Base-by-base conservation (phyloP, 306 rosid species). In the Inga laurina region DNA sequence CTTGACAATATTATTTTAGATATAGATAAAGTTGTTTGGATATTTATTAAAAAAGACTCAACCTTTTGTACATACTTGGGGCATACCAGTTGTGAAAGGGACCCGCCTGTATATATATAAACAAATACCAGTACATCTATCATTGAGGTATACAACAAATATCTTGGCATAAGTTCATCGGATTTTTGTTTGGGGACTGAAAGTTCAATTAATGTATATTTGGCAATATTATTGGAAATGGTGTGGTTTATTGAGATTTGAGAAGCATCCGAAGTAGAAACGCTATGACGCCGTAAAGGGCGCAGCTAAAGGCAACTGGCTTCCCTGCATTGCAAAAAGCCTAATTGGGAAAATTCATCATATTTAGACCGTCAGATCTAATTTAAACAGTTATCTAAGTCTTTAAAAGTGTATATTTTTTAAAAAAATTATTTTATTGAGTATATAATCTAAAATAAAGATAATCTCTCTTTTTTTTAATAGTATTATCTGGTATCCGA, bases 291-390 rank as follows among this genome's bases (percentile, higher is more conserved):
- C 16, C 2, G 16, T 51, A 16, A 51, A 4, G 21, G 57, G n/a
- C 57, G 2, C 19, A 16, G 15, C 15, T 46, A 46, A n/a, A 51
- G 3, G 21, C 4, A 5, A 37, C 41, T 37, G 7, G 4, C 0
- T 37, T 37, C 41, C 4, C 0, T 37, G 41, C 5, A 4, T 4
- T 4, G 41, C 41, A 37, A 37, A 37, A 37, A 37, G 41, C 30
- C 1, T 27, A 27, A 27, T 5, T 3, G 41, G 43, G 43, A 39
- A 8, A 39, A 5, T 8, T 39, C 8, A 39, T 37, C 1, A 37
- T 1, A 37, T 37, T 0, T 37, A 7, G 1, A 37, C 0, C 0
- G 6, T 4, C 5, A 0, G 4, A 37, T 37, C 5, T 37, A 3
- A 37, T 37, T 37, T 37, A 7, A 0, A 37, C 39, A 3, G 39